Evolutionary conservation across 1,284 basidiomycete species (phyloP).

Genomic region (Neolentinus lepideus): DNA sequence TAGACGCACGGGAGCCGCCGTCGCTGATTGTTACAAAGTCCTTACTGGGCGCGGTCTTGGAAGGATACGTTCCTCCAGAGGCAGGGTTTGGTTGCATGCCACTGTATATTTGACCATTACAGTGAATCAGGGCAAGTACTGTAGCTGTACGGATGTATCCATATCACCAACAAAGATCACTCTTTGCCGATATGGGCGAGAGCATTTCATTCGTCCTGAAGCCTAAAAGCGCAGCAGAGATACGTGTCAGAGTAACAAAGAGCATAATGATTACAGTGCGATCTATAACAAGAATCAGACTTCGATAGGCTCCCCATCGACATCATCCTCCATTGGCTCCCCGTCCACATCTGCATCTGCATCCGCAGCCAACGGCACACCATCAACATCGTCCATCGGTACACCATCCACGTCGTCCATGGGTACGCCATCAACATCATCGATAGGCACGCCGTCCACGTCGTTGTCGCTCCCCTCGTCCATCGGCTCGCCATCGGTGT

Average conservation of each 20-base stretch:
- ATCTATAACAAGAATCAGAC: too few relatives aligned
- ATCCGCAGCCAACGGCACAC: conserved; percentile 28
- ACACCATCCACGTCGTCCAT: conserved; percentile 33
- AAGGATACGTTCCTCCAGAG: too few relatives aligned
- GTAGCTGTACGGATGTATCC: neutral
- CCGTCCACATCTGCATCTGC: conserved; percentile 35
- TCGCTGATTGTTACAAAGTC: neutral
- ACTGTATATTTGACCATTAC: too few relatives aligned
- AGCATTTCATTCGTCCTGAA: too few relatives aligned
- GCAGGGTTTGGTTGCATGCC: too few relatives aligned
- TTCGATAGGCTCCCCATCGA: too few relatives aligned
- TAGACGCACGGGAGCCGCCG: neutral
- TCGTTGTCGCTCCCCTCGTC: conserved; percentile 37
- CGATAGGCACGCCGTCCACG: conserved; percentile 32
- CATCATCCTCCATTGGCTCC: neutral
- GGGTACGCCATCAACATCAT: conserved; percentile 30
- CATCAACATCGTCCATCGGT: conserved; percentile 24
- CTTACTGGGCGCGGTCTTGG: too few relatives aligned
- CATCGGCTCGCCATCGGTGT: conserved; percentile 35
- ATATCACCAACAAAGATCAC: neutral
- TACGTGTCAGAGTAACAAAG: too few relatives aligned
- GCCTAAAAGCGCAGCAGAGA: too few relatives aligned
- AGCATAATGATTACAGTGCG: too few relatives aligned
- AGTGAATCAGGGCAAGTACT: neutral
- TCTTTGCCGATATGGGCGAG: too few relatives aligned